A percentile compares a stretch with the other conserved stretches of the same genome.
These are phyloP conservation scores for Tarenaya hassleriana DNA, from an alignment of 345 rosid genomes.

Conservation along the genomic window DNA sequence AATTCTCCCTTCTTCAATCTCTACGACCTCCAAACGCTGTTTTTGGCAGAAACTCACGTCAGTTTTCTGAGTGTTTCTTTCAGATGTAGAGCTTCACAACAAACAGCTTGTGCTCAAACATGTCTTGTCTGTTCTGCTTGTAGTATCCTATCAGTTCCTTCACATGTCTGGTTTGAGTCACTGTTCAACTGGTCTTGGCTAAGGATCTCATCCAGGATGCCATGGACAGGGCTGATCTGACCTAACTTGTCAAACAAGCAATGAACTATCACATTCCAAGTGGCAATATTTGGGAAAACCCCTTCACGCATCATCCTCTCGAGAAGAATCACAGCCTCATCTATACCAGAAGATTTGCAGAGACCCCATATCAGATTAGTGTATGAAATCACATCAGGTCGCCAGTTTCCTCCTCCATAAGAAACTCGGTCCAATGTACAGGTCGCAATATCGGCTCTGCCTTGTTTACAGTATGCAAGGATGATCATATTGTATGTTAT, in stretches of 20 bases:
- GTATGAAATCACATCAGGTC: slow-evolving; percentile 57
- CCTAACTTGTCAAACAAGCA: slow-evolving; percentile 41
- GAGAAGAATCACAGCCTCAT: slow-evolving; percentile 40
- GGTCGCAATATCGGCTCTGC: slow-evolving; percentile 41
- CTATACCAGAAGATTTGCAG: slow-evolving; percentile 42
- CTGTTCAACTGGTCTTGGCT: slow-evolving; percentile 25
- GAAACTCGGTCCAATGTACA: slow-evolving; percentile 37
- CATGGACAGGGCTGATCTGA: slow-evolving; percentile 33
- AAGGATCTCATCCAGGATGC: slow-evolving; percentile 39
- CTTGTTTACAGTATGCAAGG: slow-evolving; percentile 49
- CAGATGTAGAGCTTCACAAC: no score
- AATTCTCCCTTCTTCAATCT: no score
- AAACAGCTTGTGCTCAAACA: no score
- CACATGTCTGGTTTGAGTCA: no score
- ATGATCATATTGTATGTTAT: slow-evolving; percentile 51
- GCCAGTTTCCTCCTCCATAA: slow-evolving; percentile 42
- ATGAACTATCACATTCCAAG: slow-evolving; percentile 65
- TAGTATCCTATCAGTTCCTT: no score
- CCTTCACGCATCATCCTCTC: slow-evolving; percentile 47
- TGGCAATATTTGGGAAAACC: slow-evolving; percentile 47
- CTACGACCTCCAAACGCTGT: no score
- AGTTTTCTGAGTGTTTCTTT: no score
- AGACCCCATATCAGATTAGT: slow-evolving; percentile 63
- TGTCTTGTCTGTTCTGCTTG: no score
- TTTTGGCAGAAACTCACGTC: no score